phyloP scores from a whole-genome alignment of 306 rosid genomes.

The Lathyrus sativus region DNA sequence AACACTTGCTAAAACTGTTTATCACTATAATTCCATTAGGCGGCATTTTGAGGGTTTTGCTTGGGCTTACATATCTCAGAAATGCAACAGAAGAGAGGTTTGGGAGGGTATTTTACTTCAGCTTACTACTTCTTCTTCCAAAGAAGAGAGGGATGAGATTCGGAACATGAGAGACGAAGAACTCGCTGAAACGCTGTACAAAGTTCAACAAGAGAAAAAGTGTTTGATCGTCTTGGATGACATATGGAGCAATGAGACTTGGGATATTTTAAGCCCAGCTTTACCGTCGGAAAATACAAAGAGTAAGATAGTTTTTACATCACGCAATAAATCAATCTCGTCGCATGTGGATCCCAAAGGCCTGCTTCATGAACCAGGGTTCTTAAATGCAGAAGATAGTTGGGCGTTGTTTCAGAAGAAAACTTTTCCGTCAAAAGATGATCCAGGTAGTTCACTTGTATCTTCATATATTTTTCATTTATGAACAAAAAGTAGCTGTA shows the following conservation, averaged over 20 bases:
- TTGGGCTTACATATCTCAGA: constrained; percentile 40
- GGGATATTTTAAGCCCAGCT: constrained; percentile 45
- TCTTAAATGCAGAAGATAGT: constrained; percentile 38
- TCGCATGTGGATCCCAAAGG: constrained; percentile 35
- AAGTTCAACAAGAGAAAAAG: constrained; percentile 43
- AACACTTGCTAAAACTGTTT: constrained; percentile 56
- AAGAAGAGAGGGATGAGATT: constrained; percentile 50
- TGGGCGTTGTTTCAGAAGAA: constrained; percentile 51
- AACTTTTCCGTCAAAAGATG: constrained; percentile 41
- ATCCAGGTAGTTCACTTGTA: constrained; percentile 38
- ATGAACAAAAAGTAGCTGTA: too few species aligned
- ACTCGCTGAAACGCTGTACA: constrained; percentile 44
- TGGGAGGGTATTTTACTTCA: constrained; percentile 51
- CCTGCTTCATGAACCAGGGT: constrained; percentile 43
- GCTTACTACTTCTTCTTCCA: constrained; percentile 41
- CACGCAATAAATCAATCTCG: constrained; percentile 45
- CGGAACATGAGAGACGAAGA: constrained; percentile 46
- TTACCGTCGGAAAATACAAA: constrained; percentile 39
- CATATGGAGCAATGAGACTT: constrained; percentile 47
- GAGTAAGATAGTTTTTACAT: constrained; percentile 52
- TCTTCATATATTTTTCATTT: too few species aligned
- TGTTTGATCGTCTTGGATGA: constrained; percentile 64
- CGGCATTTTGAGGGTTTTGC: constrained; percentile 40
- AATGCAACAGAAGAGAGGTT: constrained; percentile 46
- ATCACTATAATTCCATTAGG: constrained; percentile 37